These are phyloP conservation scores for Pseudoperonospora humuli DNA, from an alignment of 352 stramenopile species.

Conservation along the genomic window DNA sequence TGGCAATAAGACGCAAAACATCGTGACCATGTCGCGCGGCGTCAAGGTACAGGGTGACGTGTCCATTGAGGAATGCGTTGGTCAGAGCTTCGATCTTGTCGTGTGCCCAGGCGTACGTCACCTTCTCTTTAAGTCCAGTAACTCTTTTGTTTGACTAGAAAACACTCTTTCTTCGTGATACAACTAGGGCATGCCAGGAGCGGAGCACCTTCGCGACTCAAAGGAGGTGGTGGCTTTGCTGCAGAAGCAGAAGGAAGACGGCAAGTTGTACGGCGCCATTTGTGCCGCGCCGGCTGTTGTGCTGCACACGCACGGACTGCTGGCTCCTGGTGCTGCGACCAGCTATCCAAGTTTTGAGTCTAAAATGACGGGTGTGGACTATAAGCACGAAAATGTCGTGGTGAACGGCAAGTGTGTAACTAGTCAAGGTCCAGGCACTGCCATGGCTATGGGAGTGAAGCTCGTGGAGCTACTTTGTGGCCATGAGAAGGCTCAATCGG, in stretches of 20 bases:
- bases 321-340: slow-evolving; percentile 37
- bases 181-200: slow-evolving; percentile 61
- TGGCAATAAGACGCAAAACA: slow-evolving; percentile 43
- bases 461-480: slow-evolving; percentile 67
- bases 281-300: slow-evolving; percentile 67
- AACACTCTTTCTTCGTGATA: too few relatives aligned
- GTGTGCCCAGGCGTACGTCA: slow-evolving; percentile 49
- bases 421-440: slow-evolving; percentile 65
- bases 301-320: slow-evolving; percentile 53
- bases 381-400: slow-evolving; percentile 48
- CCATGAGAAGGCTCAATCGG: slow-evolving; percentile 48
- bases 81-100: slow-evolving; percentile 56
- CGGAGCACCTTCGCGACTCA: slow-evolving; percentile 64
- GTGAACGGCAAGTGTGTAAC: slow-evolving; percentile 71
- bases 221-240: slow-evolving; percentile 46
- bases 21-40: slow-evolving; percentile 70
- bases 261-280: slow-evolving; percentile 68
- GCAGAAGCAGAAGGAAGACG: slow-evolving; percentile 48
- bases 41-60: slow-evolving; percentile 62
- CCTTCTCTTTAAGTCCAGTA: background rate
- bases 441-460: slow-evolving; percentile 80
- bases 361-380: slow-evolving; percentile 45
- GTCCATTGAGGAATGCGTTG: slow-evolving; percentile 51
- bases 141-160: too few relatives aligned
- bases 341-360: slow-evolving; percentile 67